Evolutionary conservation across 2,329 filamentous ascomycete genomes (phyloP).

Genomic region (Ceratocystis cubensis): DNA sequence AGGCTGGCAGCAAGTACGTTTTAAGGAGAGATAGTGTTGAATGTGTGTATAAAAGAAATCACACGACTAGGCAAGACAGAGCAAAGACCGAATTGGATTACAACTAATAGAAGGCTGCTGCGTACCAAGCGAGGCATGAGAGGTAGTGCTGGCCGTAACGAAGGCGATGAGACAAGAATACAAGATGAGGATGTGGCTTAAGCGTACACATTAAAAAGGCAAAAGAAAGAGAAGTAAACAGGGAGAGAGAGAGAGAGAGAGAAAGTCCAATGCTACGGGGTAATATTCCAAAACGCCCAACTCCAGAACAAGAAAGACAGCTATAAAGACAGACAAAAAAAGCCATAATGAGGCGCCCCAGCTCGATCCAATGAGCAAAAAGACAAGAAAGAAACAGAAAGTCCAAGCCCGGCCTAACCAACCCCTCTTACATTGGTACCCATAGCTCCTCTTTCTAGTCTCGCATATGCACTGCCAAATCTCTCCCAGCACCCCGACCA

Average conservation of each 20-base stretch:
- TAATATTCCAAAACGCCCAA: background rate
- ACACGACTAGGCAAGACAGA: background rate
- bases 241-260: background rate
- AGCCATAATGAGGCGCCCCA: background rate
- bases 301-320: background rate
- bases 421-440: too few species aligned
- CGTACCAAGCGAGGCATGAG: background rate
- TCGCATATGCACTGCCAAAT: too few species aligned
- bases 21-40: slow-evolving; percentile 32
- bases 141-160: background rate
- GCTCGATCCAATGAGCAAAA: background rate
- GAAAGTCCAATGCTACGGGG: background rate
- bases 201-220: background rate
- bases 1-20: slow-evolving; percentile 90
- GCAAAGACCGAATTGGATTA: background rate
- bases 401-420: too few species aligned
- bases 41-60: background rate
- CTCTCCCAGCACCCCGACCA: too few species aligned
- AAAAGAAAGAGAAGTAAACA: background rate
- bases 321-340: background rate
- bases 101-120: background rate
- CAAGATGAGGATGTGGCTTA: too few species aligned
- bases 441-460: too few species aligned
- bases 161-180: background rate
- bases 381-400: background rate